A percentile compares a stretch with the other conserved stretches of the same genome.
Conservation (phyloP, 768 basidiomycete species). For the Panellus pusillus region DNA sequence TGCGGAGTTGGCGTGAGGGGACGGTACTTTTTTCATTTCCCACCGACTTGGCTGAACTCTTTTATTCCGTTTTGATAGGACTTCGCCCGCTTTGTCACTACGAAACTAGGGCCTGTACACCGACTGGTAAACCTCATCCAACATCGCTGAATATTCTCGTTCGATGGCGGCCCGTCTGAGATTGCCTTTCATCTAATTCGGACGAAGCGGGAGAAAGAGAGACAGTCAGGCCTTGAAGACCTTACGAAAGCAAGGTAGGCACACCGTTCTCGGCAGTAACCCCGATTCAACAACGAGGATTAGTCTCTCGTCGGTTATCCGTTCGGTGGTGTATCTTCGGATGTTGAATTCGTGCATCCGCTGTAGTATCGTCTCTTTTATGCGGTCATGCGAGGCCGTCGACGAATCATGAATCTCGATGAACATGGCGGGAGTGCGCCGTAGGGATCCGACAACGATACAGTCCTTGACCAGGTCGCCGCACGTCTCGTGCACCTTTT, state of each 20-base stretch:
- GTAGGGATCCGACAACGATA: conserved; percentile 23
- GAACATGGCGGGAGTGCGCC: conserved; percentile 14
- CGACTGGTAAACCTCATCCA: conserved; percentile 3
- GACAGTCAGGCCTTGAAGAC: conserved; percentile 1
- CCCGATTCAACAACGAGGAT: conserved; percentile 4
- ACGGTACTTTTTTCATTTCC: no score
- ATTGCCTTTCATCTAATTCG: conserved; percentile 9
- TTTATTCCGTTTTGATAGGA: no score
- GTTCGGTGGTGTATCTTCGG: conserved; percentile 4
- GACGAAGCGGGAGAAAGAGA: neutral
- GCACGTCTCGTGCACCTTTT: conserved; percentile 16
- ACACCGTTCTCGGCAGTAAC: conserved; percentile 4
- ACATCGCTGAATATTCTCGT: conserved; percentile 3
- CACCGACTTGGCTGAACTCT: no score
- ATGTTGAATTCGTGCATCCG: conserved; percentile 11
- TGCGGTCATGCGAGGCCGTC: conserved; percentile 2
- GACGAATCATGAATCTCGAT: conserved; percentile 24
- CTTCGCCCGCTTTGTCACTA: no score
- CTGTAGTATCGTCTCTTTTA: conserved; percentile 8
- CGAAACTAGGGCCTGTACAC: neutral
- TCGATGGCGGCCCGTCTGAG: conserved; percentile 9
- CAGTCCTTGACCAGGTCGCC: conserved; percentile 20
- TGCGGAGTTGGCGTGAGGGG: conserved; percentile 24
- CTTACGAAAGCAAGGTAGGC: neutral
- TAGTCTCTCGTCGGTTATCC: conserved; percentile 6